A percentile compares a stretch with the other conserved stretches of the same genome.
These are phyloP conservation scores for Aspergillus sp. DNA, from an alignment of 2,329 filamentous ascomycete genomes.

Conservation along the genomic window DNA sequence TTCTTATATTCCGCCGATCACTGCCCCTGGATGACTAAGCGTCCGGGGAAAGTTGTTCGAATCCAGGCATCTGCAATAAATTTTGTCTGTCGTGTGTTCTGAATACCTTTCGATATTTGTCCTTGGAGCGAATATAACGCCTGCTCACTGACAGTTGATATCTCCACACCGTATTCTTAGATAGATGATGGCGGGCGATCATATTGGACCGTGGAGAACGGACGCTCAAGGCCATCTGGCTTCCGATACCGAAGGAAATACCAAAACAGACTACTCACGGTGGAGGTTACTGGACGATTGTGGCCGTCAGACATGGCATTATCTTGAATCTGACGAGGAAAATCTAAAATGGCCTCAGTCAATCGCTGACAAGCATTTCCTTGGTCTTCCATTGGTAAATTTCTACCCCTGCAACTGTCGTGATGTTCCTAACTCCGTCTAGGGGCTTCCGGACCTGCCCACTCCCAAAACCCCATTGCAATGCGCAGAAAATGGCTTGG, in stretches of 20 bases:
- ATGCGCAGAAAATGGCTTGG: constrained; percentile 73
- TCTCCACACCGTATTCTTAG: too few species aligned
- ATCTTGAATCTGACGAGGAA: constrained; percentile 69
- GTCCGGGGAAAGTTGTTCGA: too few species aligned
- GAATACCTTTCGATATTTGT: too few species aligned
- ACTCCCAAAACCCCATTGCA: constrained; percentile 68
- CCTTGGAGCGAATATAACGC: too few species aligned
- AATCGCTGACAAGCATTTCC: constrained; percentile 80
- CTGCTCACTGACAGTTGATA: too few species aligned
- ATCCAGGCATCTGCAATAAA: too few species aligned
- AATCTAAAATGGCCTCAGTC: constrained; percentile 77
- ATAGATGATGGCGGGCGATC: constrained; percentile 16
- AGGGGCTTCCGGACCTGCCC: constrained; percentile 72
- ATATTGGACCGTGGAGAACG: constrained; percentile 32
- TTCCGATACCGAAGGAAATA: constrained; percentile 29
- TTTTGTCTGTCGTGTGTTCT: too few species aligned
- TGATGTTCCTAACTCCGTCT: not conserved
- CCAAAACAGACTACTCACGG: constrained; percentile 69
- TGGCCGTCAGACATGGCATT: constrained; percentile 91
- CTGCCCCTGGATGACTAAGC: too few species aligned
- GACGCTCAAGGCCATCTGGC: constrained; percentile 30
- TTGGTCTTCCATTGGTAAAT: constrained; percentile 72
- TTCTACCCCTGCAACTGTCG: constrained; percentile 7
- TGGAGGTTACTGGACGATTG: constrained; percentile 83
- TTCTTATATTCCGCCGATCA: too few species aligned